phyloP scores from a whole-genome alignment of 345 rosid species.

The Hibiscus trionum region DNA sequence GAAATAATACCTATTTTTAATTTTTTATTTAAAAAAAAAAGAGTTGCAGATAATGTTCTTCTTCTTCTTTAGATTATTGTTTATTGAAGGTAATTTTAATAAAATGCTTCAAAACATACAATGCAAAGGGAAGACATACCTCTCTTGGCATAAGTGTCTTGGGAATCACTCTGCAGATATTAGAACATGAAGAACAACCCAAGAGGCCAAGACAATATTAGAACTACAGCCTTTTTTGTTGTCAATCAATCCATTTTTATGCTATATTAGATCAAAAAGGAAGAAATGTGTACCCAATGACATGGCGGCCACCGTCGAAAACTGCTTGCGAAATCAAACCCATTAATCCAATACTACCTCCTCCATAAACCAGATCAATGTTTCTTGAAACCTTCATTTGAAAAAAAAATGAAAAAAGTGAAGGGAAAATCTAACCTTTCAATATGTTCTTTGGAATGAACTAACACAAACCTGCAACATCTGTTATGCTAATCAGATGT shows the following conservation, averaged over 20 bases:
- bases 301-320: slow-evolving; percentile 80
- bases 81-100: neutral
- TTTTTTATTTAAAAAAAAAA: neutral
- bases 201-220: neutral
- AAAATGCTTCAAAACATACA: neutral
- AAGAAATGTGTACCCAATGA: slow-evolving; percentile 49
- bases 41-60: slow-evolving; percentile 1
- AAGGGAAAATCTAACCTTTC: neutral
- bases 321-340: slow-evolving; percentile 86
- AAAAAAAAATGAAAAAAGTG: neutral
- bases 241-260: neutral
- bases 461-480: neutral
- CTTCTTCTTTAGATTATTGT: neutral
- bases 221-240: neutral
- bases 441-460: neutral
- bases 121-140: slow-evolving; percentile 33
- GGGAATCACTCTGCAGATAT: slow-evolving; percentile 55
- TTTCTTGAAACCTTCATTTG: slow-evolving; percentile 60
- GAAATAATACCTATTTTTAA: neutral
- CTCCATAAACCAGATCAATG: slow-evolving; percentile 90
- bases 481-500: neutral
- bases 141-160: slow-evolving; percentile 68
- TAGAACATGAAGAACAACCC: neutral
- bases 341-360: slow-evolving; percentile 93
- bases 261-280: neutral